phyloP scores from a whole-genome alignment of 305 asterid genomes.

The Solanum aculeatissimum region DNA sequence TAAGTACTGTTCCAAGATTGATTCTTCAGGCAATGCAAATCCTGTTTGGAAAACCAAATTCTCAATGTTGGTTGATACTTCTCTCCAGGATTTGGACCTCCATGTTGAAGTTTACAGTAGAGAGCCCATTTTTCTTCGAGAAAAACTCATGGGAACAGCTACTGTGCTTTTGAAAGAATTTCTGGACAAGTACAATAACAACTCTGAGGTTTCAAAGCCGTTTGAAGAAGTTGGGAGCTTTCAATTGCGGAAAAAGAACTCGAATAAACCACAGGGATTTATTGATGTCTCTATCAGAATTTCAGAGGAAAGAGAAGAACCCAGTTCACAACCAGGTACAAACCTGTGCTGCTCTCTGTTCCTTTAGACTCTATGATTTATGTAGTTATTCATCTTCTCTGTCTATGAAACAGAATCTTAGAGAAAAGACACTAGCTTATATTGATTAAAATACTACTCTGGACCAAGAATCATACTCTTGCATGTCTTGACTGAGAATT shows the following conservation, averaged over 20 bases:
- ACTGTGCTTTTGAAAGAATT: slow-evolving; percentile 57
- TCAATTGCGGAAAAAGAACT: slow-evolving; percentile 52
- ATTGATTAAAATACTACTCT: not conserved
- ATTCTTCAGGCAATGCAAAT: slow-evolving; percentile 47
- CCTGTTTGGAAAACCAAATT: slow-evolving; percentile 62
- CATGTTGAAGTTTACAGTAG: slow-evolving; percentile 63
- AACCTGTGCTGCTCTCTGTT: not conserved
- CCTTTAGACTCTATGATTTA: not conserved
- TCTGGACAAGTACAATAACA: slow-evolving; percentile 36
- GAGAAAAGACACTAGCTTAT: not conserved
- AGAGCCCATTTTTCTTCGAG: slow-evolving; percentile 57
- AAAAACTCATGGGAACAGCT: slow-evolving; percentile 54
- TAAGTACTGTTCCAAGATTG: slow-evolving; percentile 63
- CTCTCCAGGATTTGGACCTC: slow-evolving; percentile 36
- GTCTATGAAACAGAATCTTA: not conserved
- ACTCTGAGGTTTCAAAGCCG: slow-evolving; percentile 25
- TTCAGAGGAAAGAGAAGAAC: slow-evolving; percentile 43
- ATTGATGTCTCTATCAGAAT: slow-evolving; percentile 51
- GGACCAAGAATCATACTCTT: not conserved
- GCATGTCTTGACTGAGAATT: not conserved
- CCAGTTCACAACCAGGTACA: slow-evolving; percentile 31
- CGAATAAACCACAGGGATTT: slow-evolving; percentile 51
- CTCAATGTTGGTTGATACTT: slow-evolving; percentile 25
- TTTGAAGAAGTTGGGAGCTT: slow-evolving; percentile 77
- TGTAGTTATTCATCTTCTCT: not conserved